Evolutionary conservation across 306 rosid genomes (phyloP).

Genomic region (Gleditsia sinensis): DNA sequence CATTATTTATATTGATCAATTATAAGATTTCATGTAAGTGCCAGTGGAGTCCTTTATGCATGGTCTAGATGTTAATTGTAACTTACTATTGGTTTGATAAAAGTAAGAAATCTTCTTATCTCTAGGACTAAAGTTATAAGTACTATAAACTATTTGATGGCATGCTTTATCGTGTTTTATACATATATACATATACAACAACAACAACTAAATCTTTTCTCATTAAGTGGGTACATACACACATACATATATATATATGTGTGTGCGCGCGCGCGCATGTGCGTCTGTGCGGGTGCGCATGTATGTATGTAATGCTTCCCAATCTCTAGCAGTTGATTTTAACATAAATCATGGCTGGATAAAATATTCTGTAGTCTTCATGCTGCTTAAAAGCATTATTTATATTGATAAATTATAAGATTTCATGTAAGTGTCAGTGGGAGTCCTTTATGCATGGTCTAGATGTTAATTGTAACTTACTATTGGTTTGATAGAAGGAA

Average conservation of each 20-base stretch:
- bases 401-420: neutral
- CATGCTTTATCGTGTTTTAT: too few species aligned
- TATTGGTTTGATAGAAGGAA: neutral
- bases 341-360: conserved; percentile 6
- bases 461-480: conserved; percentile 10
- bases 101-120: conserved; percentile 12
- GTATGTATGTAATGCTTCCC: too few species aligned
- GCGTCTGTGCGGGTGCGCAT: too few species aligned
- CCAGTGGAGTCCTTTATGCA: conserved; percentile 15
- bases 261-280: too few species aligned
- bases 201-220: too few species aligned
- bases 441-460: conserved; percentile 23
- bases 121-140: too few species aligned
- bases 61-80: conserved; percentile 6
- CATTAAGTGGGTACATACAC: too few species aligned
- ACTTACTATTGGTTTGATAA: conserved; percentile 13
- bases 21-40: conserved; percentile 13
- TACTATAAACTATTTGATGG: too few species aligned
- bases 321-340: too few species aligned
- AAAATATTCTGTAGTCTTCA: conserved; percentile 3
- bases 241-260: too few species aligned
- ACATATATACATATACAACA: too few species aligned
- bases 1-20: neutral
- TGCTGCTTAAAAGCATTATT: conserved; percentile 28
- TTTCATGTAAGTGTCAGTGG: conserved; percentile 7